Conservation (phyloP, 352 stramenopile genomes). For the Pythium utonaiense region DNA sequence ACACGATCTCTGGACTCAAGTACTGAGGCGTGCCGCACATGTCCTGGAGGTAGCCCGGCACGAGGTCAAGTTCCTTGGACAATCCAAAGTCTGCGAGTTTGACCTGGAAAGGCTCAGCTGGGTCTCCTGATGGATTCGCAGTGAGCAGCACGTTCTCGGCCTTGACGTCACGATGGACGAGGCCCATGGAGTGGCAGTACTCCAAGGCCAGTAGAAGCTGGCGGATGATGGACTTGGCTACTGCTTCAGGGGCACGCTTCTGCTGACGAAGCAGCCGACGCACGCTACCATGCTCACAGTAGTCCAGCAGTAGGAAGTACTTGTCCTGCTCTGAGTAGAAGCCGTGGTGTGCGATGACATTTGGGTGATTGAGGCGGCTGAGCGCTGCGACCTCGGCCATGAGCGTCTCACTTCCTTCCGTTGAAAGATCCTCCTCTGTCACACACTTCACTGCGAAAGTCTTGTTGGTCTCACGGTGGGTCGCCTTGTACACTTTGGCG, state of each 20-base stretch:
- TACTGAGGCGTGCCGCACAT: constrained; percentile 96
- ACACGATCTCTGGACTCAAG: constrained; percentile 95
- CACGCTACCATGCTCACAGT: constrained; percentile 79
- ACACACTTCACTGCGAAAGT: constrained; percentile 66
- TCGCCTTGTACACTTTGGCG: constrained; percentile 53
- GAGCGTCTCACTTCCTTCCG: constrained; percentile 58
- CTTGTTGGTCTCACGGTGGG: constrained; percentile 37
- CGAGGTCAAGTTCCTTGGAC: constrained; percentile 87
- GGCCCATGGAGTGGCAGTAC: constrained; percentile 85
- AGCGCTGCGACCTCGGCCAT: constrained; percentile 68
- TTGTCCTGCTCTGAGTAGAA: constrained; percentile 75
- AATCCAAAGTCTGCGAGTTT: constrained; percentile 92
- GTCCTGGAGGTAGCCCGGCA: constrained; percentile 83
- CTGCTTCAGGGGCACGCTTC: constrained; percentile 54
- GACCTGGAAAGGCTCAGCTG: constrained; percentile 63
- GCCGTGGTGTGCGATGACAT: constrained; percentile 80
- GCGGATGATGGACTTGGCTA: constrained; percentile 70
- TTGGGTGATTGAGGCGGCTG: constrained; percentile 66
- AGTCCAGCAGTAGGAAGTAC: constrained; percentile 87
- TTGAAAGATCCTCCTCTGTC: constrained; percentile 37
- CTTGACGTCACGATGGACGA: constrained; percentile 89
- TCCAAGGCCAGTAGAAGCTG: constrained; percentile 71
- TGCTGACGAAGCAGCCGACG: constrained; percentile 67
- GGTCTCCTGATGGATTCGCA: not conserved
- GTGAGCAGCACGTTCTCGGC: constrained; percentile 85